A percentile compares a stretch with the other conserved stretches of the same genome.
phyloP scores from a whole-genome alignment of 2,329 filamentous ascomycete genomes.

The Colletotrichum shisoi region DNA sequence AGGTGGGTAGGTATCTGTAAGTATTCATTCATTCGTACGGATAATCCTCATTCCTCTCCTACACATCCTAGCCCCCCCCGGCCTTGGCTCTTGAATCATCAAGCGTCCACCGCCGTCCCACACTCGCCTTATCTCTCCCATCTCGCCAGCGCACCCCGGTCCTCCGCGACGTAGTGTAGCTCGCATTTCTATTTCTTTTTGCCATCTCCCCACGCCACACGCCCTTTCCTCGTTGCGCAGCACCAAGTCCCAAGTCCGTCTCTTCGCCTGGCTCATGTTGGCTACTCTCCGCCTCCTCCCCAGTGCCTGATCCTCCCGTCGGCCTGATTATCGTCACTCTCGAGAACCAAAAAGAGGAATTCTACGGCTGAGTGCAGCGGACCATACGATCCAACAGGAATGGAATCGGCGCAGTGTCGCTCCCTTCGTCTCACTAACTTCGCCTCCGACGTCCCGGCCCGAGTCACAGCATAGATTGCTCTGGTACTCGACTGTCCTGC shows the following conservation, averaged over 20 bases:
- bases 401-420: slow-evolving; percentile 27
- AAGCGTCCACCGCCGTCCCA: slow-evolving; percentile 35
- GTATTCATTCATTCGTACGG: too few relatives aligned
- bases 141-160: slow-evolving; percentile 29
- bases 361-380: not conserved
- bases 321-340: slow-evolving; percentile 3
- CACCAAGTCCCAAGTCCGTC: slow-evolving; percentile 5
- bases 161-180: slow-evolving; percentile 26
- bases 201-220: slow-evolving; percentile 29
- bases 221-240: not conserved
- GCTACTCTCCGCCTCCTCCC: not conserved
- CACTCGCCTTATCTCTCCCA: slow-evolving; percentile 31
- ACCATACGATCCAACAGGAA: slow-evolving; percentile 31
- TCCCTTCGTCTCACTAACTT: slow-evolving; percentile 6
- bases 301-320: not conserved
- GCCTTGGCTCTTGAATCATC: slow-evolving; percentile 35
- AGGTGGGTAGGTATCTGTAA: too few relatives aligned
- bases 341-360: not conserved
- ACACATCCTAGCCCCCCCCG: slow-evolving; percentile 23
- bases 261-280: not conserved
- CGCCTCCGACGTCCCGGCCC: slow-evolving; percentile 6
- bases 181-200: slow-evolving; percentile 33
- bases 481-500: slow-evolving; percentile 4
- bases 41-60: not conserved
- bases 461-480: slow-evolving; percentile 25